A percentile compares a stretch with the other conserved stretches of the same genome.
These are phyloP conservation scores for Botryosphaeria dothidea DNA, from an alignment of 2,329 filamentous ascomycete genomes.

Conservation along the genomic window DNA sequence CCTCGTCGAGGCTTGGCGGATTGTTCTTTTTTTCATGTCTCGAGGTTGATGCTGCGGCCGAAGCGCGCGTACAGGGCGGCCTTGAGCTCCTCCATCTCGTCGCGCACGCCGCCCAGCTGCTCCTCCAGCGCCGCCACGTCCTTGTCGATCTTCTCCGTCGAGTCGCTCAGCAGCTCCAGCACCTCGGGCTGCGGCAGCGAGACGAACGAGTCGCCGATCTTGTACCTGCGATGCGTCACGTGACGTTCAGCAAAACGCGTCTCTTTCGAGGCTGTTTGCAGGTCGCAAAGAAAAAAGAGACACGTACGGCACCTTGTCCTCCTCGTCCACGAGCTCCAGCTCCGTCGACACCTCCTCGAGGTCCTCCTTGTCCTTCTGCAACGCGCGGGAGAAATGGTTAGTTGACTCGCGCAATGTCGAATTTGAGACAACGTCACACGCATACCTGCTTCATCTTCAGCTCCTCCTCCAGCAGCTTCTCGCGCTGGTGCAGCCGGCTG, in stretches of 20 bases:
- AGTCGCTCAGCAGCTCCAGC: constrained; percentile 76
- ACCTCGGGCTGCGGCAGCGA: constrained; percentile 81
- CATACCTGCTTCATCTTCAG: constrained; percentile 76
- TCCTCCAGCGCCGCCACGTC: constrained; percentile 78
- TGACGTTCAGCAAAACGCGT: background rate
- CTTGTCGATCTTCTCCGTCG: constrained; percentile 72
- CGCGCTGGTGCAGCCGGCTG: constrained; percentile 87
- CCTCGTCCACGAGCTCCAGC: constrained; percentile 92
- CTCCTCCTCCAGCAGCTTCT: constrained; percentile 76
- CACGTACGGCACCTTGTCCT: constrained; percentile 84
- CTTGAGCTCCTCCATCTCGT: constrained; percentile 89
- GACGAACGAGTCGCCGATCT: constrained; percentile 95
- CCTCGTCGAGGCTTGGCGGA: background rate
- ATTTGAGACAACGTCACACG: too few relatives aligned
- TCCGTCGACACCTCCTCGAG: constrained; percentile 90
- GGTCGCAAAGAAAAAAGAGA: too few relatives aligned
- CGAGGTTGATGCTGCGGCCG: constrained; percentile 94
- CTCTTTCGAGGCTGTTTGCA: too few relatives aligned
- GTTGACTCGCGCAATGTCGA: too few relatives aligned
- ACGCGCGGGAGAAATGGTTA: too few relatives aligned
- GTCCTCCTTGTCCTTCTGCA: constrained; percentile 96
- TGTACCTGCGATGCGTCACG: constrained; percentile 65
- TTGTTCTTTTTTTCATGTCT: constrained; percentile 58
- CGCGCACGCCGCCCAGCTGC: constrained; percentile 70
- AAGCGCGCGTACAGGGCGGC: constrained; percentile 92